phyloP scores from a whole-genome alignment of 176 grass and related monocot genomes.

The Hordeum marinum region DNA sequence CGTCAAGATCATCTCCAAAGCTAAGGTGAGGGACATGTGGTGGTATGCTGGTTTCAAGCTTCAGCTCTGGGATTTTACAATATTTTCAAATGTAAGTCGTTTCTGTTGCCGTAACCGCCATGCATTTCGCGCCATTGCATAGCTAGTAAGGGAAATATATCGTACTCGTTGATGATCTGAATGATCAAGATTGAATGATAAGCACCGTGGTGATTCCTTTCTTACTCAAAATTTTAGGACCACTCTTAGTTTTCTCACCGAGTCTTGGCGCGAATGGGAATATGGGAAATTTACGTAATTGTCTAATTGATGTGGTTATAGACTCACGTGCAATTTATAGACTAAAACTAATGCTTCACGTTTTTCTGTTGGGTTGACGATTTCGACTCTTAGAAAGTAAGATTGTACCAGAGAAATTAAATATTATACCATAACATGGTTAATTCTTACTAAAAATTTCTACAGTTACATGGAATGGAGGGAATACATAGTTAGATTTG shows the following conservation, averaged over 20 bases:
- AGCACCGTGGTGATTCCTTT: background rate
- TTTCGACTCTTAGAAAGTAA: background rate
- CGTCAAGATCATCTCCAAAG: conserved; percentile 96
- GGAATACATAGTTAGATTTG: background rate
- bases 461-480: background rate
- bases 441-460: background rate
- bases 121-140: conserved; percentile 17
- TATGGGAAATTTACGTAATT: too few species aligned
- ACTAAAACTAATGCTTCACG: background rate
- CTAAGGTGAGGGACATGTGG: conserved; percentile 57
- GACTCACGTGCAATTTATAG: background rate
- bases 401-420: background rate
- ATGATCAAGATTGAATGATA: background rate
- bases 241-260: background rate
- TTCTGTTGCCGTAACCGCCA: background rate
- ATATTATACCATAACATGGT: conserved; percentile 5
- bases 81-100: conserved; percentile 16
- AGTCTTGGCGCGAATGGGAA: background rate
- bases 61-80: background rate
- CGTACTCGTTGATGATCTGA: background rate
- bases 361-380: background rate
- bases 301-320: background rate
- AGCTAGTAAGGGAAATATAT: background rate
- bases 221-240: background rate
- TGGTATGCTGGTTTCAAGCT: conserved; percentile 3